These are phyloP conservation scores for Vaccinium vitisidaea DNA, from an alignment of 148 eudicot genomes.

Conservation along the genomic window DNA sequence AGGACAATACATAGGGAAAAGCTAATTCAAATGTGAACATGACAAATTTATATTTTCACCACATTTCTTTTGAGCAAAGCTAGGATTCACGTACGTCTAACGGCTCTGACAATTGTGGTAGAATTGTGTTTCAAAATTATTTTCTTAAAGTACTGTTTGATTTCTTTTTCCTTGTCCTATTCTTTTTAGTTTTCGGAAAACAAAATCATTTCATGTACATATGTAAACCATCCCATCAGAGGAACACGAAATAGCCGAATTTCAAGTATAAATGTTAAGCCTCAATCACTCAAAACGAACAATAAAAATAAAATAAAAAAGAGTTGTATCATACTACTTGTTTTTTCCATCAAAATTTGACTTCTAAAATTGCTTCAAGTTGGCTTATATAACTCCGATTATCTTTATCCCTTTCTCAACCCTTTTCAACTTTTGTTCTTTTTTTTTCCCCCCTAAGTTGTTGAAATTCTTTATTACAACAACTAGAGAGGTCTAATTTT, in stretches of 20 bases:
- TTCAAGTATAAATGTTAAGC: neutral
- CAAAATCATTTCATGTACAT: neutral
- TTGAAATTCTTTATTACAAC: neutral
- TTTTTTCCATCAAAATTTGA: neutral
- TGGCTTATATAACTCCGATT: neutral
- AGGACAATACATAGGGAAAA: neutral
- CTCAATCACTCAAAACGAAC: neutral
- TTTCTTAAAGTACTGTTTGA: too few species aligned
- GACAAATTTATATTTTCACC: too few species aligned
- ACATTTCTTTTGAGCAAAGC: too few species aligned
- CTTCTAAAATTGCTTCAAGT: neutral
- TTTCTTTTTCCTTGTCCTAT: neutral
- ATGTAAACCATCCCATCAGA: neutral
- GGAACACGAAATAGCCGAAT: neutral
- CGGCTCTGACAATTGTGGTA: too few species aligned
- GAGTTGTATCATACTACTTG: neutral
- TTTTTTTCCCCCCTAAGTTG: neutral
- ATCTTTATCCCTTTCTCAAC: neutral
- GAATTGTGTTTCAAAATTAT: too few species aligned
- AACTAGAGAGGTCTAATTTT: neutral
- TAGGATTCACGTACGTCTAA: neutral
- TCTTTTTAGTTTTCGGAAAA: neutral
- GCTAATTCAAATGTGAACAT: neutral
- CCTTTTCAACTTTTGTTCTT: neutral
- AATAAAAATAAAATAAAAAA: neutral